Percentiles rank a stretch among this genome's conserved stretches.
These are phyloP conservation scores for Blastomyces silverae DNA, from an alignment of 2,329 filamentous ascomycete genomes.

Conservation along the genomic window DNA sequence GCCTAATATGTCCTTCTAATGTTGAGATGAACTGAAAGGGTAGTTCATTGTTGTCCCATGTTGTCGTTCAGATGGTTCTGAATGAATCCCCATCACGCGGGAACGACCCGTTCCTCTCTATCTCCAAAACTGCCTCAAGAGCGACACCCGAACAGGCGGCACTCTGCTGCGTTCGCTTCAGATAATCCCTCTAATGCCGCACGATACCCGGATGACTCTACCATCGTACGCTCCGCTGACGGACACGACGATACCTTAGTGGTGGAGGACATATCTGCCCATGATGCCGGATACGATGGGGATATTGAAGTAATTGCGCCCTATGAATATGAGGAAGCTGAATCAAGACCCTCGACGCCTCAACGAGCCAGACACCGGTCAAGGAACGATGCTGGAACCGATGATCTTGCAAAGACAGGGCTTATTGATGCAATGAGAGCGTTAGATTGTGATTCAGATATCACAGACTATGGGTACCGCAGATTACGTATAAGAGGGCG, in stretches of 20 bases:
- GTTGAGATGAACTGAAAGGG: background rate
- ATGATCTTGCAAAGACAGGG: slow-evolving; percentile 31
- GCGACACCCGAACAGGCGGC: too few relatives aligned
- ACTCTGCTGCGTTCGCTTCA: background rate
- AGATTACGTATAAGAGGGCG: slow-evolving; percentile 25
- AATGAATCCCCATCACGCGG: background rate
- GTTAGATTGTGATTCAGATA: slow-evolving; percentile 29
- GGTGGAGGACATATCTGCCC: slow-evolving; percentile 26
- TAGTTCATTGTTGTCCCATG: background rate
- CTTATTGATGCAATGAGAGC: slow-evolving; percentile 32
- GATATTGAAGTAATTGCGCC: slow-evolving; percentile 33
- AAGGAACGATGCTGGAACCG: slow-evolving; percentile 19
- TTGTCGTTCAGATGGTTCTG: background rate
- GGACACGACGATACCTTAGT: slow-evolving; percentile 21
- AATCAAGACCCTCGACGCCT: slow-evolving; percentile 20
- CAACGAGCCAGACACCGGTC: background rate
- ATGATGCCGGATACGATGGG: slow-evolving; percentile 30
- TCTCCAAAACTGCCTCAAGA: background rate
- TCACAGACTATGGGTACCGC: slow-evolving; percentile 15
- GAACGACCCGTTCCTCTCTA: background rate
- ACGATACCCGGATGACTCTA: background rate
- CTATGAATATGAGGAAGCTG: slow-evolving; percentile 31
- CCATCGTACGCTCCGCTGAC: background rate
- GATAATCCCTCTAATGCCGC: background rate
- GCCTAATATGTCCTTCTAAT: slow-evolving; percentile 6